These are phyloP conservation scores for Pleurotus eryngii DNA, from an alignment of 768 basidiomycete species.

Conservation along the genomic window DNA sequence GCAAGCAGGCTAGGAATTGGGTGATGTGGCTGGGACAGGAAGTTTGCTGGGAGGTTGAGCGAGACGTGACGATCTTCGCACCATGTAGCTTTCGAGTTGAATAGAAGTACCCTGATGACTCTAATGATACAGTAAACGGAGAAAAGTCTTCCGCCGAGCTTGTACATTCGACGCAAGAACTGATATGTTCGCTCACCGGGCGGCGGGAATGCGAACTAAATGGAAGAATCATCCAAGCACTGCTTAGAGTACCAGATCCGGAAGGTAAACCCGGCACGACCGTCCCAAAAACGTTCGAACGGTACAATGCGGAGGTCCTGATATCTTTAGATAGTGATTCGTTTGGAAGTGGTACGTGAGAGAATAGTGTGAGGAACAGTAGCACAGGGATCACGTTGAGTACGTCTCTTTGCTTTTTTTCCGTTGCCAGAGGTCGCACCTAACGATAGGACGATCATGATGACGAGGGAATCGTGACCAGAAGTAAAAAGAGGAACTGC, in stretches of 20 bases:
- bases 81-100: background rate
- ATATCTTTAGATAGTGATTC: slow-evolving; percentile 37
- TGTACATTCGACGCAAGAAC: slow-evolving; percentile 48
- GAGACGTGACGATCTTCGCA: slow-evolving; percentile 40
- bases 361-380: slow-evolving; percentile 57
- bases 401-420: slow-evolving; percentile 15
- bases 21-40: slow-evolving; percentile 40
- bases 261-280: slow-evolving; percentile 74
- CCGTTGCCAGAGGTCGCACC: slow-evolving; percentile 20
- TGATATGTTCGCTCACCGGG: slow-evolving; percentile 14
- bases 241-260: slow-evolving; percentile 73
- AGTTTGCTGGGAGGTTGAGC: slow-evolving; percentile 26
- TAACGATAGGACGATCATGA: slow-evolving; percentile 55
- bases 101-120: slow-evolving; percentile 49
- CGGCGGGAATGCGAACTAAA: slow-evolving; percentile 24
- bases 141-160: slow-evolving; percentile 48
- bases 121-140: slow-evolving; percentile 67
- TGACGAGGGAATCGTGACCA: slow-evolving; percentile 61
- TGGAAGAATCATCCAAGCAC: slow-evolving; percentile 60
- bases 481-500: slow-evolving; percentile 60
- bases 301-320: slow-evolving; percentile 49
- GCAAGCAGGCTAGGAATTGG: slow-evolving; percentile 29
- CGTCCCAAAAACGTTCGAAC: slow-evolving; percentile 74
- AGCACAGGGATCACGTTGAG: slow-evolving; percentile 50
- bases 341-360: slow-evolving; percentile 64